These are phyloP conservation scores for Hypoxylon rubiginosum DNA, from an alignment of 2,329 filamentous ascomycete species.

Conservation along the genomic window DNA sequence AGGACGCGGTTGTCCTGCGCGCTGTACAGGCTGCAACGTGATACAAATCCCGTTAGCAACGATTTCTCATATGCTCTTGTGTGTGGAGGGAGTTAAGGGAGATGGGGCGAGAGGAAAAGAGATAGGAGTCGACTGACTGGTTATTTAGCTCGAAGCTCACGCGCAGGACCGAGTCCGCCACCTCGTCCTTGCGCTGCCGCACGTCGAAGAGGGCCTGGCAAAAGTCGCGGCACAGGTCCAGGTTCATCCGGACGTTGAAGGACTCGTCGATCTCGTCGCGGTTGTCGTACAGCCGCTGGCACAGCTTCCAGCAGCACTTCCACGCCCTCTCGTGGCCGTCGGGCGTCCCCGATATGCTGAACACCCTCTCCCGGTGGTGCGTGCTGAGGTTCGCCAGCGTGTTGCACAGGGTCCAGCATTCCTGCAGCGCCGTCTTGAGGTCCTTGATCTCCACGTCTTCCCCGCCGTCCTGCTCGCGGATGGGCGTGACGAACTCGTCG, in stretches of 20 bases:
- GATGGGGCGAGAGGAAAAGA: neutral
- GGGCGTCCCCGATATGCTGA: conserved; percentile 79
- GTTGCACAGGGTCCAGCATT: conserved; percentile 96
- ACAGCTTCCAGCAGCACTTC: conserved; percentile 94
- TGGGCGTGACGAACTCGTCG: conserved; percentile 60
- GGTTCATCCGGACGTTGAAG: conserved; percentile 78
- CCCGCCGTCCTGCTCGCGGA: conserved; percentile 55
- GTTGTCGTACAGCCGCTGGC: conserved; percentile 88
- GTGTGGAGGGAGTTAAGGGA: too few relatives aligned
- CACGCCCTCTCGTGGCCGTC: conserved; percentile 89
- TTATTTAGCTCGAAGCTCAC: conserved; percentile 97
- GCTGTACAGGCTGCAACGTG: conserved; percentile 79
- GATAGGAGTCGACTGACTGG: conserved; percentile 68
- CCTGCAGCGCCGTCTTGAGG: conserved; percentile 81
- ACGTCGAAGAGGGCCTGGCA: conserved; percentile 93
- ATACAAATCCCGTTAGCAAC: conserved; percentile 15
- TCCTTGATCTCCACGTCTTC: conserved; percentile 71
- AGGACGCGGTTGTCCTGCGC: conserved; percentile 84
- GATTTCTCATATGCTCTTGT: neutral
- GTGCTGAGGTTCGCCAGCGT: conserved; percentile 88
- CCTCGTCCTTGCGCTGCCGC: conserved; percentile 80
- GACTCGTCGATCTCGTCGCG: conserved; percentile 76
- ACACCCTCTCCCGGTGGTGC: conserved; percentile 83
- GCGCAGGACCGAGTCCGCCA: conserved; percentile 85
- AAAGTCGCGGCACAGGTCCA: conserved; percentile 92